Conservation (phyloP, 1,284 basidiomycete species). For the Rhodotorula sp. region DNA sequence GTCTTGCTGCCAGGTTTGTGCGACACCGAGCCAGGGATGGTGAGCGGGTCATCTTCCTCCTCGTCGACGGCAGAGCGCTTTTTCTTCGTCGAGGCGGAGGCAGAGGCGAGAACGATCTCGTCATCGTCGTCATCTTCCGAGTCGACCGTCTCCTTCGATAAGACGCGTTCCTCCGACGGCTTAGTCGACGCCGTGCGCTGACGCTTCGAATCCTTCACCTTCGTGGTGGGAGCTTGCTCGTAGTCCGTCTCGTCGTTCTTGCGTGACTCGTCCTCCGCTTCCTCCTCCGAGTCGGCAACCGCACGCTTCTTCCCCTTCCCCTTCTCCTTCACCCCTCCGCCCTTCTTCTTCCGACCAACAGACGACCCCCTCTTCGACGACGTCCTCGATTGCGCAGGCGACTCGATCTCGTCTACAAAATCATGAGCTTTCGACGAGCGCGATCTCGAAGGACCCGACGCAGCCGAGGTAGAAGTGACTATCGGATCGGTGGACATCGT, state of each 20-base stretch:
- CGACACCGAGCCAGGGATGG: too few relatives aligned
- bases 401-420: not conserved
- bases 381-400: not conserved
- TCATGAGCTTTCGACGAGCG: not conserved
- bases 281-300: not conserved
- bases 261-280: not conserved
- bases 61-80: not conserved
- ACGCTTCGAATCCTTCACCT: not conserved
- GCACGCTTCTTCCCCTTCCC: slow-evolving; percentile 2
- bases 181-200: not conserved
- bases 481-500: slow-evolving; percentile 9
- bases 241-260: not conserved
- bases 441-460: not conserved
- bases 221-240: not conserved
- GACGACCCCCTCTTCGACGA: not conserved
- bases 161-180: not conserved
- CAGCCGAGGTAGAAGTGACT: not conserved
- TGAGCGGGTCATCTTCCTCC: too few relatives aligned
- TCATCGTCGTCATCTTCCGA: not conserved
- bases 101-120: not conserved
- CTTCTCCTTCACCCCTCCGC: not conserved
- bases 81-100: not conserved
- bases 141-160: not conserved
- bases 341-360: not conserved
- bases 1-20: too few relatives aligned